Percentiles rank a stretch among this genome's conserved stretches.
These are phyloP conservation scores for Ilyonectria mors-panacis DNA, from an alignment of 2,329 filamentous ascomycete species.

Conservation along the genomic window DNA sequence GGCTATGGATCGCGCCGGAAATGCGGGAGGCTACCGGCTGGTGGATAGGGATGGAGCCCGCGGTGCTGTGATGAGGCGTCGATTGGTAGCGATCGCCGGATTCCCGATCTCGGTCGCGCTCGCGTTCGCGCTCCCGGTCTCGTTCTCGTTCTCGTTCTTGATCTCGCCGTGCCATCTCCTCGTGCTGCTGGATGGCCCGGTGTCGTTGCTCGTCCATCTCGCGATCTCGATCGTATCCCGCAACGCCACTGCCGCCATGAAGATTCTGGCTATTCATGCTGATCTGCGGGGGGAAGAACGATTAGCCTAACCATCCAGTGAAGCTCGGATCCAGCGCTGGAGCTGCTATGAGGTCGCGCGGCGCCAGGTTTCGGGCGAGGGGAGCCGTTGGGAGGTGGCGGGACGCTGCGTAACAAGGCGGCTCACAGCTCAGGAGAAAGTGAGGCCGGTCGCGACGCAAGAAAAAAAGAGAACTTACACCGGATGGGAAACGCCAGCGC, in stretches of 20 bases:
- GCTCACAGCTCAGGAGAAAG: conserved; percentile 45
- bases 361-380: background rate
- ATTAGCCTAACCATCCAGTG: conserved; percentile 33
- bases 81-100: conserved; percentile 77
- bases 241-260: conserved; percentile 57
- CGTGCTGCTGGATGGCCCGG: conserved; percentile 62
- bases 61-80: conserved; percentile 85
- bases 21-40: conserved; percentile 91
- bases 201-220: conserved; percentile 65
- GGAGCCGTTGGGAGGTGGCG: background rate
- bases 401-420: conserved; percentile 30
- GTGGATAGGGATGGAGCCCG: conserved; percentile 91
- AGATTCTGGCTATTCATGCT: conserved; percentile 65
- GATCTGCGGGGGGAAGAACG: conserved; percentile 36
- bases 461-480: conserved; percentile 51
- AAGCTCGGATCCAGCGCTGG: background rate
- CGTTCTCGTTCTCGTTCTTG: conserved; percentile 64
- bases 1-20: conserved; percentile 88
- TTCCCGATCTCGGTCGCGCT: conserved; percentile 72
- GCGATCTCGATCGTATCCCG: conserved; percentile 64
- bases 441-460: conserved; percentile 46
- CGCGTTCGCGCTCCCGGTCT: conserved; percentile 74
- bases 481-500: conserved; percentile 52
- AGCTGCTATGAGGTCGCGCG: conserved; percentile 11
- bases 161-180: conserved; percentile 62